phyloP scores from a whole-genome alignment of 768 basidiomycete species.

The Chalciporus chontae region DNA sequence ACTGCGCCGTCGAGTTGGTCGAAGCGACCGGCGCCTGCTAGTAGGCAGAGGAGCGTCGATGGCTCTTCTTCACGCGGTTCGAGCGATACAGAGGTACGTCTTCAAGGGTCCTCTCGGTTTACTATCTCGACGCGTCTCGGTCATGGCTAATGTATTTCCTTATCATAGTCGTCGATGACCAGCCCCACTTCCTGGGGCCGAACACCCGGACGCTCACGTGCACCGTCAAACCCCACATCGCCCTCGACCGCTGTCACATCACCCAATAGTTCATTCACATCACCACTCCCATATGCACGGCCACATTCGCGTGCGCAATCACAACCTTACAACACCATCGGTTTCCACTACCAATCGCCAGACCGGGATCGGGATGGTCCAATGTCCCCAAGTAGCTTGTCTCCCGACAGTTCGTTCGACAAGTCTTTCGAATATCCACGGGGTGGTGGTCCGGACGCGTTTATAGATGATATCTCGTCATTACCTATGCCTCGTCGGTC shows the following conservation, averaged over 20 bases:
- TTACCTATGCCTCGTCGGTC: conserved; percentile 53
- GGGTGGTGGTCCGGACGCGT: conserved; percentile 35
- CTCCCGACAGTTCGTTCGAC: conserved; percentile 34
- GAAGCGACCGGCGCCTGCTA: conserved; percentile 63
- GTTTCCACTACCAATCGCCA: conserved; percentile 42
- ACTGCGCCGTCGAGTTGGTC: conserved; percentile 75
- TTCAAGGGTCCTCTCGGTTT: neutral
- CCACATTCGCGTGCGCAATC: conserved; percentile 65
- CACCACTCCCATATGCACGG: conserved; percentile 44
- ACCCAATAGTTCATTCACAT: conserved; percentile 40
- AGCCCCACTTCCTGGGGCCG: conserved; percentile 44
- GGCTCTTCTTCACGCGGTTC: conserved; percentile 41
- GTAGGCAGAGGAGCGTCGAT: conserved; percentile 70
- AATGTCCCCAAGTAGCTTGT: conserved; percentile 30
- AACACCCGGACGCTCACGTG: conserved; percentile 49
- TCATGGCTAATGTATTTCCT: conserved; percentile 8
- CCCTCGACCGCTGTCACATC: conserved; percentile 36
- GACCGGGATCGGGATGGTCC: conserved; percentile 31
- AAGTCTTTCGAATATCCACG: conserved; percentile 37
- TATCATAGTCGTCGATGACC: conserved; percentile 31
- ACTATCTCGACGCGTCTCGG: neutral
- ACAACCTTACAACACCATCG: conserved; percentile 39
- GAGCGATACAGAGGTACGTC: conserved; percentile 74
- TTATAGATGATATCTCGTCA: conserved; percentile 47
- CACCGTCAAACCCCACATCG: conserved; percentile 67